Percentiles rank a stretch among this genome's conserved stretches.
Evolutionary conservation across 805 yeast genomes (phyloP).

Genomic region (Yarrowia sp.): DNA sequence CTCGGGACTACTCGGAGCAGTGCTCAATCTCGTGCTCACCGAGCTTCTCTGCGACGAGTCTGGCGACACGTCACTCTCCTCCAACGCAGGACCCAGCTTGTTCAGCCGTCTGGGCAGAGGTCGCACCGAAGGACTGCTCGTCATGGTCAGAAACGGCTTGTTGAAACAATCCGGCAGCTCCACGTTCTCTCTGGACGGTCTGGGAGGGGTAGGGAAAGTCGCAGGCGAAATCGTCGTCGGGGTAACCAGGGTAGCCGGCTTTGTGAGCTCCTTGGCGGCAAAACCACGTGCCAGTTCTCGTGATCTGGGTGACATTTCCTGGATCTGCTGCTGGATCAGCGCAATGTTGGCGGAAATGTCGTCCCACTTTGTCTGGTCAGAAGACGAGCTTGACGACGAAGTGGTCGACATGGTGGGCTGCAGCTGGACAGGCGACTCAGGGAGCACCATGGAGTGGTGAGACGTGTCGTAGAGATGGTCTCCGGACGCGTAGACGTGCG

Average conservation of each 20-base stretch:
- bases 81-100: background rate
- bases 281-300: constrained; percentile 15
- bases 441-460: constrained; percentile 30
- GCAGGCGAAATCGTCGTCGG: background rate
- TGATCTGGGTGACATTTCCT: constrained; percentile 26
- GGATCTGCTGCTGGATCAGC: constrained; percentile 30
- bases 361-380: constrained; percentile 18
- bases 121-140: constrained; percentile 8
- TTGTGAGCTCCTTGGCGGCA: constrained; percentile 20
- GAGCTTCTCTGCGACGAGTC: constrained; percentile 9
- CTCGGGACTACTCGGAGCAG: constrained; percentile 24
- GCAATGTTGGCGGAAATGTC: constrained; percentile 34
- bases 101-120: constrained; percentile 1
- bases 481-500: constrained; percentile 7
- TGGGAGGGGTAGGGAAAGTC: constrained; percentile 8
- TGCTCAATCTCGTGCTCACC: constrained; percentile 15
- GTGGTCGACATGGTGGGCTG: constrained; percentile 12
- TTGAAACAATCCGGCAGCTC: constrained; percentile 22
- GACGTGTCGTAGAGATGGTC: constrained; percentile 1
- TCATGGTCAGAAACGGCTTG: constrained; percentile 17
- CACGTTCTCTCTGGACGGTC: constrained; percentile 27
- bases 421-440: constrained; percentile 26
- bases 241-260: constrained; percentile 9
- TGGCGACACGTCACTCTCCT: background rate
- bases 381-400: background rate